Evolutionary conservation across 1,284 basidiomycete species (phyloP), one percentile per base, ranked within the genome.

Genomic region (Mycosarcoma maydis): DNA sequence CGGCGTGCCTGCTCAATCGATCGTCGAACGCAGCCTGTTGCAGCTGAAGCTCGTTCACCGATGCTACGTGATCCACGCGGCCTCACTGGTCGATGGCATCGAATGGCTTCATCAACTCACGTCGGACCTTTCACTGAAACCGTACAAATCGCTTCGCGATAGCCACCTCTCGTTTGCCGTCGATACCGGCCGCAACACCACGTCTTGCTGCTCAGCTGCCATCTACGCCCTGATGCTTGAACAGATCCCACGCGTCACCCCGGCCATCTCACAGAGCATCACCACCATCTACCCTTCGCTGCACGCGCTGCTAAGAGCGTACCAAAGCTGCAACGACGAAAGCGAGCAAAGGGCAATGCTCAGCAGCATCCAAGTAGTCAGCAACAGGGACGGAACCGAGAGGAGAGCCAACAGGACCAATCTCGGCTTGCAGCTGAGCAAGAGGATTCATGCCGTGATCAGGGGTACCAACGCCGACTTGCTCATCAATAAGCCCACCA

Each of bases 71-170:
- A 65, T 71, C 36, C 68, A 71, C 34, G 68, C 57, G 2, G 49
- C 48, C 9, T 51, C 56, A 3, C 26, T 58, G 3, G 57, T 71
- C 14, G 68, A 71, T 29, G 56, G 53, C 9, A 36, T 61, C 9
- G 68, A 71, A 39, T 71, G 68, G 68, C 41, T 71, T 9, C 57
- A 60, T 33, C 57, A 65, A 32, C 56, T 71, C 29, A 52, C 40
- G 22, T 46, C 46, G 3, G 68, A 71, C 19, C 40, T 71, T 17
- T 66, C 61, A 16, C 53, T 71, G 9, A 51, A 59, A 34, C 68
- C 68, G 13, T 71, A 65, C 61, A 71, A 71, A 34, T 56, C 53
- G 3, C 47, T 71, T 13, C 61, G 68, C 24, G 56, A 65, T 19
- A 56, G 53, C 19, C 56, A 65, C 29, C 58, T 71, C n/a, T 61